Evolutionary conservation across 2,329 filamentous ascomycete genomes (phyloP), one percentile per base, ranked within the genome.

Genomic region (Colletotrichum sp.): DNA sequence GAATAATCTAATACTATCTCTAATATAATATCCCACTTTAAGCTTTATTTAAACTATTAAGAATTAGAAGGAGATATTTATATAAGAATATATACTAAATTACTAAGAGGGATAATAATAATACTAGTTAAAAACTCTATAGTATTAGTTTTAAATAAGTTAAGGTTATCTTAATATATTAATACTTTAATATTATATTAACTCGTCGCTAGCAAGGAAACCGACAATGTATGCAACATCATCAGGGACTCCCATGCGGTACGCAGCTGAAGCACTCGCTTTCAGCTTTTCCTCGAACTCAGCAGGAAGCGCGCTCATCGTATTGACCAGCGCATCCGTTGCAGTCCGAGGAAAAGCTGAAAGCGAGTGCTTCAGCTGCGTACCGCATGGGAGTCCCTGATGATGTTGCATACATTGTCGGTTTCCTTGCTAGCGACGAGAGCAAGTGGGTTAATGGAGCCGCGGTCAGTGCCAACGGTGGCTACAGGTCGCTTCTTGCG

Each of bases 221-320:
- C 58, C 71, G 8, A 74, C 32, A 5, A 70, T 70, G n/a, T 74
- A 60, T 8, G 71, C 71, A 28, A 70, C 39, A 9, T 74, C 71
- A 7, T 70, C 71, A 9, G 32, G 12, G 13, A 22, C 34, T 30
- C 66, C 71, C 6, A 58, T 16, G 12, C 71, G 66, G 18, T 30
- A 30, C n/a, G 66, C 71, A 4, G 67, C 71, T 8, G 71, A 15
- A 5, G 25, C 60, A 1, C 30, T 16, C 2, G 32, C 25, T 1
- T 39, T 27, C 18, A 66, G 52, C 16, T 52, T 27, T 2, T 30
- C 34, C 7, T 43, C 22, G 22, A 34, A 18, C 22, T 39, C 27
- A 25, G 18, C 2, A 16, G 8, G 8, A 2, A 55, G 18, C 1
- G 15, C 10, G 12, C 28, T n/a, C 25, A 10, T 62, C 5, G 43